Conservation (phyloP, 345 rosid species). For the Trapa bicornis region DNA sequence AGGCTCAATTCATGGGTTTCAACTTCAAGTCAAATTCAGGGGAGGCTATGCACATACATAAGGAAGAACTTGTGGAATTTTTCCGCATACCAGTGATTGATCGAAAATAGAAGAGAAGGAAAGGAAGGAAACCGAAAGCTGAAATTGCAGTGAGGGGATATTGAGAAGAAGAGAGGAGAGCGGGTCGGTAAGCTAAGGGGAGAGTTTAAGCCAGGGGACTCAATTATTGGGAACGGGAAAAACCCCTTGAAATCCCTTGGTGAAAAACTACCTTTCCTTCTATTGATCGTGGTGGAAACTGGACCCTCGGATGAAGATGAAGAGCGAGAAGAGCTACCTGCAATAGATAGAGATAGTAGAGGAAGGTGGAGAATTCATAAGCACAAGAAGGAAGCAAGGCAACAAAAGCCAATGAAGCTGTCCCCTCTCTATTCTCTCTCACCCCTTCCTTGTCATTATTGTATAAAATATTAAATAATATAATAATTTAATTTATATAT, state of each 20-base stretch:
- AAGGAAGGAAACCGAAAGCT: not conserved
- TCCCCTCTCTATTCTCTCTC: not conserved
- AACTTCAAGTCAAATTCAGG: not conserved
- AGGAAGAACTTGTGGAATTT: not conserved
- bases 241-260: not conserved
- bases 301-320: not conserved
- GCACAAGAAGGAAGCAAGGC: not conserved
- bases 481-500: too few species aligned
- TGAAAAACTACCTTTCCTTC: not conserved
- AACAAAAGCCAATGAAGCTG: not conserved
- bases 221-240: not conserved
- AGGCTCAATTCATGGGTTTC: not conserved
- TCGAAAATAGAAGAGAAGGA: not conserved
- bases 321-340: not conserved
- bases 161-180: not conserved
- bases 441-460: not conserved
- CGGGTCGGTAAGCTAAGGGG: not conserved
- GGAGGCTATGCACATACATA: not conserved
- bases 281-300: not conserved
- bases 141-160: not conserved
- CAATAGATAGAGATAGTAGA: not conserved
- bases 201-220: not conserved
- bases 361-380: not conserved
- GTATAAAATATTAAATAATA: not conserved
- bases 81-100: not conserved